Conservation (phyloP, 2,329 filamentous ascomycete genomes). For the Epichloe baconii region DNA sequence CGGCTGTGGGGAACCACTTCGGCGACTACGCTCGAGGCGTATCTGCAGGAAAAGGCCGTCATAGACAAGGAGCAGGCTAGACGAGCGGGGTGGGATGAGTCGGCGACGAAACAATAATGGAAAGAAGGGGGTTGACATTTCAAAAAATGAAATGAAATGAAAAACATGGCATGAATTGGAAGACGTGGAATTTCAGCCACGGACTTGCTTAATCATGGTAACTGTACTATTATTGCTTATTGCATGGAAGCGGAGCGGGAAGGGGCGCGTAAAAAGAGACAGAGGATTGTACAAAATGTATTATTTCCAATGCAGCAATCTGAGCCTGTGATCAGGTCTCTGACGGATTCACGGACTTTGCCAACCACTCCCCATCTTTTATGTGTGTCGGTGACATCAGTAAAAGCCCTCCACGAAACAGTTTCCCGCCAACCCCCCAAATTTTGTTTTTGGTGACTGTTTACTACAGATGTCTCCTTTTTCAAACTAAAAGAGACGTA, state of each 20-base stretch:
- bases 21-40: conserved; percentile 35
- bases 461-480: too few relatives aligned
- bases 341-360: neutral
- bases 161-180: neutral
- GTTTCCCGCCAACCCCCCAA: too few relatives aligned
- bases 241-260: neutral
- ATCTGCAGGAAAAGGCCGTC: conserved; percentile 22
- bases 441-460: too few relatives aligned
- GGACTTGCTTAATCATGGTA: neutral
- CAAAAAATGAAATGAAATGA: neutral
- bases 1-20: conserved; percentile 50
- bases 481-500: too few relatives aligned
- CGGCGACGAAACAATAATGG: conserved; percentile 1
- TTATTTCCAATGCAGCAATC: neutral
- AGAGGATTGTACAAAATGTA: neutral
- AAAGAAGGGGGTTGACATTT: too few relatives aligned
- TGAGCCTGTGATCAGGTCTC: neutral
- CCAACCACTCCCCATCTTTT: too few relatives aligned
- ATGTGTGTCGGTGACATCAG: too few relatives aligned
- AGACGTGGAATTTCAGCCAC: neutral
- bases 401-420: too few relatives aligned
- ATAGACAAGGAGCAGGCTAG: conserved; percentile 20
- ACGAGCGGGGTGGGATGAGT: conserved; percentile 19
- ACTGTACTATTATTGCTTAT: neutral
- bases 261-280: neutral